phyloP scores from a whole-genome alignment of 495 filamentous ascomycete genomes.

The Xylaria longipes region DNA sequence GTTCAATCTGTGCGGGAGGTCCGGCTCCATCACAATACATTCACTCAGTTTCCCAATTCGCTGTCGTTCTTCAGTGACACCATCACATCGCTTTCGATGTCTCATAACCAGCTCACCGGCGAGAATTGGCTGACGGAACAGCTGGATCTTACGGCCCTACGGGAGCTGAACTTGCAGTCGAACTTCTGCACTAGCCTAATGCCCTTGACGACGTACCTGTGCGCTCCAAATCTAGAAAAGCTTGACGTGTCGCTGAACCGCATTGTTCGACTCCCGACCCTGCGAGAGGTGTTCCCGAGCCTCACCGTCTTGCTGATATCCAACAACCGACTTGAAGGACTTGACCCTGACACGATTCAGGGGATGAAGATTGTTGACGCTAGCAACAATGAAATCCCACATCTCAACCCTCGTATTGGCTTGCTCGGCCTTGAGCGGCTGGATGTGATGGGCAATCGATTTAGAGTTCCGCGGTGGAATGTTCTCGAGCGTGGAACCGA shows the following conservation, averaged over 20 bases:
- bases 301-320: constrained; percentile 71
- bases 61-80: constrained; percentile 70
- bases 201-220: constrained; percentile 66
- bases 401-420: constrained; percentile 78
- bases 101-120: constrained; percentile 75
- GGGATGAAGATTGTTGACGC: constrained; percentile 80
- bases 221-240: constrained; percentile 72
- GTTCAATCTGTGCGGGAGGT: constrained; percentile 59
- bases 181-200: constrained; percentile 72
- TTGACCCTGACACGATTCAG: constrained; percentile 74
- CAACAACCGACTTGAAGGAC: constrained; percentile 75
- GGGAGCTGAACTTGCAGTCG: constrained; percentile 72
- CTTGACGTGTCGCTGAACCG: constrained; percentile 84
- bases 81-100: constrained; percentile 77
- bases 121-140: constrained; percentile 64
- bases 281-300: constrained; percentile 65
- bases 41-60: constrained; percentile 71
- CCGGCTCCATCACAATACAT: constrained; percentile 76
- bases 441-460: constrained; percentile 79
- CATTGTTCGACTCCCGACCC: constrained; percentile 66
- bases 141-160: constrained; percentile 73
- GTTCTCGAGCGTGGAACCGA: constrained; percentile 89
- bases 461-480: constrained; percentile 86
- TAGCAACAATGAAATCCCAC: constrained; percentile 79
- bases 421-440: constrained; percentile 63